These are phyloP conservation scores for Sequoiadendron giganteum DNA, from an alignment of 75 land plant species.

Conservation along the genomic window DNA sequence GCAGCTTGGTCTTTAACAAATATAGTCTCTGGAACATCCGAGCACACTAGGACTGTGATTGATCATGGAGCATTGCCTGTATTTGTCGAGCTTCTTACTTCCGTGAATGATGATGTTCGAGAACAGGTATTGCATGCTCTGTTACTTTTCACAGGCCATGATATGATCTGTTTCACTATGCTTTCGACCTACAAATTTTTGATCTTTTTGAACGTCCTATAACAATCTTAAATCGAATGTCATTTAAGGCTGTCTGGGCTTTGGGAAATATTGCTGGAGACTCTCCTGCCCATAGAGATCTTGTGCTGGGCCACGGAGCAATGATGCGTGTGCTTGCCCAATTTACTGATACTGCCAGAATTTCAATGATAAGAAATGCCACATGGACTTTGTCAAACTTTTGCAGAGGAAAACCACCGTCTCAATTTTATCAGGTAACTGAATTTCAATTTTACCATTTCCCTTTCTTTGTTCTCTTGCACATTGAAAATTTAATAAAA, in stretches of 20 bases:
- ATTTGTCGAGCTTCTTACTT: conserved; percentile 34
- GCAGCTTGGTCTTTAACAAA: conserved; percentile 48
- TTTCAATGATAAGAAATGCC: conserved; percentile 43
- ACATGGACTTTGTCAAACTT: conserved; percentile 25
- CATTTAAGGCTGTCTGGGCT: conserved; percentile 41
- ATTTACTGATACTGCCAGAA: conserved; percentile 29
- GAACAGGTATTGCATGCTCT: conserved; percentile 31
- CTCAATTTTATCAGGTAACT: conserved; percentile 36
- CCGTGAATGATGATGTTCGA: conserved; percentile 39
- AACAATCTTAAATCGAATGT: not conserved
- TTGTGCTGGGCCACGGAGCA: conserved; percentile 34
- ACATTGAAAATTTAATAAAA: conserved; percentile 16
- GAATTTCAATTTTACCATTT: conserved; percentile 10
- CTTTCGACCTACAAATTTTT: not conserved
- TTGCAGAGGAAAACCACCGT: conserved; percentile 30
- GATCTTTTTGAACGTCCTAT: not conserved
- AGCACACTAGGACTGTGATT: conserved; percentile 33
- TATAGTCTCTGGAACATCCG: conserved; percentile 42
- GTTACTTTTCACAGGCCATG: not conserved
- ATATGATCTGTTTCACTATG: not conserved
- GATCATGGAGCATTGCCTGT: conserved; percentile 42
- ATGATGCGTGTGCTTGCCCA: conserved; percentile 31
- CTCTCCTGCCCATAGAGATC: conserved; percentile 38
- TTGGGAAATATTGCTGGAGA: conserved; percentile 48
- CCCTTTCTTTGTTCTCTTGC: conserved; percentile 28